Conservation (phyloP, 139 green algal species). For the Zygnema cylindricum region DNA sequence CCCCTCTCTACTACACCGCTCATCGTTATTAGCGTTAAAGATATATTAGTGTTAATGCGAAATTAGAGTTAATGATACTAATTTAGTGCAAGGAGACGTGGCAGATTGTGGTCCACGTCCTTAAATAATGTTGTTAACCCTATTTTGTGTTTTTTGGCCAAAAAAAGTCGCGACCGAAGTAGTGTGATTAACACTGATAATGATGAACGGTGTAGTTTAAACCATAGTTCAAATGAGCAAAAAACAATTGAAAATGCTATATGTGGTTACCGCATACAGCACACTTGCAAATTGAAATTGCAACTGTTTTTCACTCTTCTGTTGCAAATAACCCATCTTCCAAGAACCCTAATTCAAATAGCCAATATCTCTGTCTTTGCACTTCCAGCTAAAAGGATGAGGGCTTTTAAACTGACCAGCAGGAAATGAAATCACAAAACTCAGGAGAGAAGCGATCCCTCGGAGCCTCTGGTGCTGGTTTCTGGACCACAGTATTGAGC, state of each 20-base stretch:
- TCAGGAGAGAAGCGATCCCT: conserved; percentile 68
- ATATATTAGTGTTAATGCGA: too few relatives aligned
- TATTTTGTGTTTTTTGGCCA: too few relatives aligned
- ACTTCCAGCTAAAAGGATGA: not conserved
- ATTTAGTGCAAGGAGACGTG: too few relatives aligned
- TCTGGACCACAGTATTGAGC: conserved; percentile 67
- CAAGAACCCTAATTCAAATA: not conserved
- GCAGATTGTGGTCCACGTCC: too few relatives aligned
- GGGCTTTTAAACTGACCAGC: conserved; percentile 38
- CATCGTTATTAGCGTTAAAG: too few relatives aligned
- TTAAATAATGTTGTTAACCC: too few relatives aligned
- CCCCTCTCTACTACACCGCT: too few relatives aligned
- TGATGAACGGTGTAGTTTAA: too few relatives aligned
- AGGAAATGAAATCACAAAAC: conserved; percentile 81
- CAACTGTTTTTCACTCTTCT: not conserved
- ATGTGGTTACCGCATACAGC: not conserved
- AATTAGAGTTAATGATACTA: too few relatives aligned
- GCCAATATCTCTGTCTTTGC: not conserved
- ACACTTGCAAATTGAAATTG: not conserved
- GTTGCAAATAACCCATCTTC: not conserved
- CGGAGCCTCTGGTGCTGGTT: conserved; percentile 68
- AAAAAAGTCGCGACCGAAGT: too few relatives aligned
- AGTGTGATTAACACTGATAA: too few relatives aligned
- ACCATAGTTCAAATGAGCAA: not conserved
- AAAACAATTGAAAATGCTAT: conserved; percentile 5